Evolutionary conservation across 768 basidiomycete genomes (phyloP), one percentile per base, ranked within the genome.

Genomic region (Dacryopinax primogenitus): DNA sequence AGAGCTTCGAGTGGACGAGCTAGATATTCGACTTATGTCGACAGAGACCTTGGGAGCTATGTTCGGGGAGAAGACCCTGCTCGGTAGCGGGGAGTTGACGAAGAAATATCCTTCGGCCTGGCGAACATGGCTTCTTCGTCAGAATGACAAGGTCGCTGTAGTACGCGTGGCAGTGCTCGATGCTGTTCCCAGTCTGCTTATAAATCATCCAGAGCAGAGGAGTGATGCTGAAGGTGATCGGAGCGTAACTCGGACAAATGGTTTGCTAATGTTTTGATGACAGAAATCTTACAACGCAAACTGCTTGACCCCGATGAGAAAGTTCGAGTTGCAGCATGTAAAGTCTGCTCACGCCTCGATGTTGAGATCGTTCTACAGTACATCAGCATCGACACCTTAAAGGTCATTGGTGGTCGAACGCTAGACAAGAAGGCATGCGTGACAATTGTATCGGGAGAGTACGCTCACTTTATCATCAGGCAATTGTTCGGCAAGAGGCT

Each of bases 341-440:
- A 82, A 70, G 75, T 90, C 12, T 91, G 92, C 69, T 84, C 85
- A 1, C 82, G 85, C 64, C 76, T 98, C 12, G 94, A 97, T 73
- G 97, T 92, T 71, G 96, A 99, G 75, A 88, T 87, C 0, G 88
- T 86, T 0, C 73, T 92, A 33, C 93, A 95, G 72, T 85, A 91
- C 70, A 84, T 94, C 32, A 82, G 84, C 9, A 79, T 80, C 66
- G 72, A 73, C 0, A 85, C 86, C 62, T 76, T 97, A 51, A 78
- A 80, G 15, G 77, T 76, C 1, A 75, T 98, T 0, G 86, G 83
- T 3, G 87, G 79, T 23, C 81, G 96, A 26, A 84, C 86, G 1
- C 73, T 84, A 65, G 96, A 99, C 75, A 92, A 89, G 76, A 96
- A 91, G 83, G 90, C 89, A 64, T 13, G 77, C 71, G 23, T 15